Conservation (phyloP, 2,329 filamentous ascomycete species). For the Sporothrix variecibatus region DNA sequence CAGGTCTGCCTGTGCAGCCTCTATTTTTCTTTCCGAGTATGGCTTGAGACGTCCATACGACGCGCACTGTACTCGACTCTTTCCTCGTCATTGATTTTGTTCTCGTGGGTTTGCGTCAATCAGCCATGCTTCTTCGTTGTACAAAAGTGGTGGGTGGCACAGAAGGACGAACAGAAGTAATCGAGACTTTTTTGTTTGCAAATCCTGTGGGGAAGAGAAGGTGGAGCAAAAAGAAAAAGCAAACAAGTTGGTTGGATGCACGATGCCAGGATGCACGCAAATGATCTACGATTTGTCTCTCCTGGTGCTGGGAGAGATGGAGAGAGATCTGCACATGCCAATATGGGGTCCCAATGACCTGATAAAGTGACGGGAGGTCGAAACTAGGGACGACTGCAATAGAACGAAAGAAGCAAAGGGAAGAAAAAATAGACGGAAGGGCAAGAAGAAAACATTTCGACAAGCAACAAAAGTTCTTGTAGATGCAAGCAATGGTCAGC, state of each 20-base stretch:
- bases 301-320: background rate
- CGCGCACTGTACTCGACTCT: background rate
- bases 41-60: background rate
- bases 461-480: background rate
- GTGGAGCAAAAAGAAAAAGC: background rate
- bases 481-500: slow-evolving; percentile 6
- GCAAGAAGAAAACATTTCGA: background rate
- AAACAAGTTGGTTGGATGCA: background rate
- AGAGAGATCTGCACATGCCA: background rate
- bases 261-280: background rate
- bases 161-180: background rate
- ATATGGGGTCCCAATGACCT: background rate
- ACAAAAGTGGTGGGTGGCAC: background rate
- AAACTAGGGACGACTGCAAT: background rate
- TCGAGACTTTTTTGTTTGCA: background rate
- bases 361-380: background rate
- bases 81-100: background rate
- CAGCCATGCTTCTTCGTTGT: background rate
- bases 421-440: background rate
- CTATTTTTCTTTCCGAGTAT: background rate
- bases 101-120: background rate
- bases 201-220: background rate
- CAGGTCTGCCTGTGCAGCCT: background rate
- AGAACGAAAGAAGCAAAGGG: background rate
- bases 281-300: slow-evolving; percentile 8